Evolutionary conservation across 2,329 filamentous ascomycete species (phyloP), one percentile per base, ranked within the genome.

Genomic region (Alternaria incomplexa): DNA sequence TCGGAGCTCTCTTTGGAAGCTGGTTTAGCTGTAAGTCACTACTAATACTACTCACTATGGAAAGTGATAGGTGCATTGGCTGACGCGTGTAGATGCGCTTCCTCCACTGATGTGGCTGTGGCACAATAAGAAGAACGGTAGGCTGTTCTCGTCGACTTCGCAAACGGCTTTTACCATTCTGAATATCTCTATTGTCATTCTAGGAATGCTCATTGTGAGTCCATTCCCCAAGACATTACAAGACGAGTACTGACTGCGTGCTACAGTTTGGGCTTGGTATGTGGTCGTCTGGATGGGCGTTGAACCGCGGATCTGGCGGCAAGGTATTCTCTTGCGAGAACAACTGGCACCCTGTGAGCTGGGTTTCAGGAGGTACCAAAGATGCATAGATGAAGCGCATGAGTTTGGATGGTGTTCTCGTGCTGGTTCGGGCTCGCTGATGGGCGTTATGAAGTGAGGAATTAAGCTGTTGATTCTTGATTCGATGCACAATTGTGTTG

Each of bases 11-110:
- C 2, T 91, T 91, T 63, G 87, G 86, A 20, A 88, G 85, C 57
- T 91, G 90, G 89, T 92, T 92, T 76, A 89, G 87, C 56, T 86
- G 78, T 82, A 71, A 78, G 56, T 85, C 22, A 10, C 11, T 26
- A 1, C 17, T 2, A 26, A 23, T 13, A 44, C 17, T 2, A 56
- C 22, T 8, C 17, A 23, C 30, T 40, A n/a, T 36, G 4, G 9
- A 43, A 8, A 7, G 30, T 23, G 6, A 7, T 43, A 36, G 47
- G 26, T 26, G 26, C n/a, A 25, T 46, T 28, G 36, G 8, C 46
- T 61, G 54, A 58, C 54, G 26, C 30, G 46, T 28, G 28, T 45
- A 77, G 72, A 81, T 68, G 81, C 82, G 1, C 70, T 85, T 4
- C 79, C 79, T 20, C 82, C 80, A 9, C 68, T 80, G 3, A 82